Conservation (phyloP, 805 yeast species). For the Barnettozyma sucrosica region DNA sequence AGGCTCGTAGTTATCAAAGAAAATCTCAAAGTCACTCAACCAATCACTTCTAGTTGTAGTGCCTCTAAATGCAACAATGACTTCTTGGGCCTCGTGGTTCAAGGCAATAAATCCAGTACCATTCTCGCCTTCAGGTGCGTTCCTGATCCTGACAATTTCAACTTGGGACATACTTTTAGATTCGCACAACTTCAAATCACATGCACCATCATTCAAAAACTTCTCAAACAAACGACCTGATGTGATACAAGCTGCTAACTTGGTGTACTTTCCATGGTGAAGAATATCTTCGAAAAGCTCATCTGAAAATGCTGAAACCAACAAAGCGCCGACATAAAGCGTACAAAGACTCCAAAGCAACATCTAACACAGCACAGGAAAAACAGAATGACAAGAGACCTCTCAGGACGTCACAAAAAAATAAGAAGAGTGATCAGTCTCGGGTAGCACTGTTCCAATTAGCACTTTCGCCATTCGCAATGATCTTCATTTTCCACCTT, state of each 20-base stretch:
- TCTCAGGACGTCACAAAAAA: too few species aligned
- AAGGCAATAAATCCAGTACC: constrained; percentile 56
- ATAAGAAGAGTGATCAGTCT: too few species aligned
- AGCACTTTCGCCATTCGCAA: neutral
- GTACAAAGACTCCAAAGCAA: neutral
- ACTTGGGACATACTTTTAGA: constrained; percentile 7
- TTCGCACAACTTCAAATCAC: constrained; percentile 17
- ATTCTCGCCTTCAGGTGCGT: constrained; percentile 14
- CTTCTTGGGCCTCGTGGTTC: constrained; percentile 39
- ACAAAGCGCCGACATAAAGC: neutral
- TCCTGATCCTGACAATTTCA: constrained; percentile 14
- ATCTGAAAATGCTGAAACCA: neutral
- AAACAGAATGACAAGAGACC: too few species aligned
- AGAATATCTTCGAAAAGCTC: constrained; percentile 15
- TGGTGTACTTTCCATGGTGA: constrained; percentile 18
- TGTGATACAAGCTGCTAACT: constrained; percentile 20
- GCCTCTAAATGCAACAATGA: constrained; percentile 61
- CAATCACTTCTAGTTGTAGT: constrained; percentile 61
- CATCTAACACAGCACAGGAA: neutral
- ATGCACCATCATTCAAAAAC: constrained; percentile 15
- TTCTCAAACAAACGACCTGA: constrained; percentile 13
- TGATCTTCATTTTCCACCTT: too few species aligned
- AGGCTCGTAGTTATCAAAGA: constrained; percentile 18
- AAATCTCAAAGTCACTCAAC: constrained; percentile 52
- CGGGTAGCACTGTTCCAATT: too few species aligned